Evolutionary conservation across 2,329 filamentous ascomycete genomes (phyloP), one percentile per base, ranked within the genome.

Genomic region (Dothiorella sarmentorum): DNA sequence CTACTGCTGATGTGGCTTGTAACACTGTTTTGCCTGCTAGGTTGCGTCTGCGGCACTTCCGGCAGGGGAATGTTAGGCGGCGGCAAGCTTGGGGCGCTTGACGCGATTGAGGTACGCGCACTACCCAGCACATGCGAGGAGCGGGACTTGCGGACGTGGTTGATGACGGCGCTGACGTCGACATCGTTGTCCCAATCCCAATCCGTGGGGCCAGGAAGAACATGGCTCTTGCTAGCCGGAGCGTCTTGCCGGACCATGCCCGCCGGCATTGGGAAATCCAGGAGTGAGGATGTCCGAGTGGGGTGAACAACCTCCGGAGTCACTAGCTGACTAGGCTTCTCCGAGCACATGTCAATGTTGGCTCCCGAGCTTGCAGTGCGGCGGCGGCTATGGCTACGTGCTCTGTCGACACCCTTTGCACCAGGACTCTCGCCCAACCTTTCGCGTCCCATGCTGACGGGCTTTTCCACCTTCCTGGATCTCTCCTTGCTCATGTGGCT

Each of bases 311-410:
- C 17, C n/a, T 40, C 26, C 5, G 51, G 42, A n/a, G 35, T 18
- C 15, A 29, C 51, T 29, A 37, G 11, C 17, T 51, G 31, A 2
- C 20, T 17, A 15, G 26, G 24, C n/a, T 24, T 13, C 5, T 42
- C 51, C 31, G 35, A 31, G n/a, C 47, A 55, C 7, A 70, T 66
- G 7, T 63, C 55, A 7, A 71, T 62, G 11, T 68, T 67, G 15
- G 70, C 66, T 22, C 66, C 71, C 42, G 69, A 71, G 11, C 67
- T 69, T 17, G 71, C 70, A 13, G 71, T 73, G 22, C 71, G 69
- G 18, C 71, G 67, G 20, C 71, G 68, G 43, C 63, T 65, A 33
- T 69, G 69, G 40, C 56, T 61, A 9, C 47, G 47, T 17, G 31
- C 10, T 35, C 47, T 37, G n/a, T 51, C 47, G 7, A 33, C 17